These are phyloP conservation scores for Cercospora nicotianae DNA, from an alignment of 2,329 filamentous ascomycete species.

Conservation along the genomic window DNA sequence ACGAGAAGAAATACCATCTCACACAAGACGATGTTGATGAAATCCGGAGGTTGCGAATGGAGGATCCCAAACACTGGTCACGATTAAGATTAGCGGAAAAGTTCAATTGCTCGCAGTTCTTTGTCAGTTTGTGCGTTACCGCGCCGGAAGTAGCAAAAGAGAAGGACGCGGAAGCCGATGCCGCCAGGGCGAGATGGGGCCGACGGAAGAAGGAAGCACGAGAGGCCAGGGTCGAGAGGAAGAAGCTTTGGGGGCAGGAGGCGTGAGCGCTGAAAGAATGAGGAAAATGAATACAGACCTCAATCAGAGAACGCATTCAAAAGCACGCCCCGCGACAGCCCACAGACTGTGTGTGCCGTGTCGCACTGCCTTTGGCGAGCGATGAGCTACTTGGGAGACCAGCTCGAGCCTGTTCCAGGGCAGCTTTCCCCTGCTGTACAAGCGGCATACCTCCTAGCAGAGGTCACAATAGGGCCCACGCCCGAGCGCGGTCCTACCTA, in stretches of 20 bases:
- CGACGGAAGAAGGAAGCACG: conserved; percentile 59
- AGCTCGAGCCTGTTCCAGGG: neutral
- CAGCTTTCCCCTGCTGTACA: neutral
- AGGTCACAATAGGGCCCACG: neutral
- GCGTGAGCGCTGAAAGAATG: conserved; percentile 41
- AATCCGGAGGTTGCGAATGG: conserved; percentile 56
- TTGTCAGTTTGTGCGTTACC: conserved; percentile 60
- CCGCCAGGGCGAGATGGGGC: conserved; percentile 62
- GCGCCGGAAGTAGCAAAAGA: conserved; percentile 48
- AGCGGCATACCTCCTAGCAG: neutral
- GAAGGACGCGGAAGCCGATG: conserved; percentile 50
- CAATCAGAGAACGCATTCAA: neutral
- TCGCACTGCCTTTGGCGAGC: neutral
- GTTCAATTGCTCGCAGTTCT: conserved; percentile 63
- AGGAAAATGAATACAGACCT: neutral
- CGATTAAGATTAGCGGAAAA: conserved; percentile 59
- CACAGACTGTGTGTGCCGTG: neutral
- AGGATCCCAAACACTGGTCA: conserved; percentile 61
- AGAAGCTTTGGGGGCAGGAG: conserved; percentile 61
- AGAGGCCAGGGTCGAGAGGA: conserved; percentile 61
- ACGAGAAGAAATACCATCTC: conserved; percentile 63
- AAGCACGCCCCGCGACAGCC: neutral
- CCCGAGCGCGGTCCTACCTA: neutral
- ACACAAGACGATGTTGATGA: conserved; percentile 58
- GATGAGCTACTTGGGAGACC: too few relatives aligned